Percentiles rank a stretch among this genome's conserved stretches.
Conservation (phyloP, 2,329 filamentous ascomycete species). For the Chaetothyriales sp. region DNA sequence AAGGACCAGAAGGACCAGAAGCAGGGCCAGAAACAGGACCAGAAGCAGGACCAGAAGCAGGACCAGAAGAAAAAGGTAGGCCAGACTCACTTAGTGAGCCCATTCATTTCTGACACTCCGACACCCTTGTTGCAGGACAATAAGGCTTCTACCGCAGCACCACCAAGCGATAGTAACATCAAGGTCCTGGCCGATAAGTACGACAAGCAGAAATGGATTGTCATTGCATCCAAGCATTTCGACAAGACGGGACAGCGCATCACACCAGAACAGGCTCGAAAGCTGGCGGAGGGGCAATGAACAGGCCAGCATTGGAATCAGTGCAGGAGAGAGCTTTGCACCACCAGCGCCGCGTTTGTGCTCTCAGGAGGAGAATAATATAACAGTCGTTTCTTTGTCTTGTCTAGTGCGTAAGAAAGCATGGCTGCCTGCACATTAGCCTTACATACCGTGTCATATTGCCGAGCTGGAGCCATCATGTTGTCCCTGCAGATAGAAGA, state of each 20-base stretch:
- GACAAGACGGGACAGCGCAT: constrained; percentile 17
- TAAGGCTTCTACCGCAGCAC: not conserved
- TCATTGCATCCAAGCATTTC: constrained; percentile 15
- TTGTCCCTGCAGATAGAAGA: too few relatives aligned
- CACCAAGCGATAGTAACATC: not conserved
- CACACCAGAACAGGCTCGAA: constrained; percentile 10
- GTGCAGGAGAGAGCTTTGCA: too few relatives aligned
- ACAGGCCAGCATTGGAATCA: too few relatives aligned
- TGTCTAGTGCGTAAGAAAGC: too few relatives aligned
- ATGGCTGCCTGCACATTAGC: too few relatives aligned
- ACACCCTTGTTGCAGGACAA: not conserved
- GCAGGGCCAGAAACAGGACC: not conserved
- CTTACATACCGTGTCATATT: too few relatives aligned
- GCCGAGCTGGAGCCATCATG: too few relatives aligned
- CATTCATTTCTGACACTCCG: not conserved
- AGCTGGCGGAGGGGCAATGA: constrained; percentile 9
- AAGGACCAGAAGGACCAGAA: not conserved
- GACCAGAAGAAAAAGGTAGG: not conserved
- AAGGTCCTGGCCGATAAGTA: constrained; percentile 5
- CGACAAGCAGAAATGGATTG: constrained; percentile 13
- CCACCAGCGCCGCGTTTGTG: too few relatives aligned
- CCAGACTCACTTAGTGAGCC: not conserved
- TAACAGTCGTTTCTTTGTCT: too few relatives aligned
- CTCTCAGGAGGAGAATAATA: too few relatives aligned
- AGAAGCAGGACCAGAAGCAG: not conserved